phyloP scores from a whole-genome alignment of 345 rosid species.

The Salix exigua region DNA sequence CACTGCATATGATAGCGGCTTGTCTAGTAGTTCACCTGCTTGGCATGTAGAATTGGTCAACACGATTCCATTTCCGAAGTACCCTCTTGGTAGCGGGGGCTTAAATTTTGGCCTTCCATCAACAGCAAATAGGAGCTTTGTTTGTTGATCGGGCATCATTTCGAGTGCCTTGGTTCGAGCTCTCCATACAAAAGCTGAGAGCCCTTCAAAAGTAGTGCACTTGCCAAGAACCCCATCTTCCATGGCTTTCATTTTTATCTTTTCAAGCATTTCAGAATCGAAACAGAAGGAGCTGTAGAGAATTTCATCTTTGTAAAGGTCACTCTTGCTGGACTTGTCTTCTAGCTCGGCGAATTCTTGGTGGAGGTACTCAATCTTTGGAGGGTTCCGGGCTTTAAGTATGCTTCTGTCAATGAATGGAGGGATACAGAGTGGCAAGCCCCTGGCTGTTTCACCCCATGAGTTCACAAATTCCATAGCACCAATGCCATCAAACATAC shows the following conservation, averaged over 20 bases:
- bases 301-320: constrained; percentile 51
- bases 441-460: constrained; percentile 34
- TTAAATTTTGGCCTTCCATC: constrained; percentile 78
- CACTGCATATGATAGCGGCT: constrained; percentile 55
- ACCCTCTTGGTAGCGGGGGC: constrained; percentile 78
- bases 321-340: constrained; percentile 24
- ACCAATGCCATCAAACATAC: constrained; percentile 31
- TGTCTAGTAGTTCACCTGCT: constrained; percentile 60
- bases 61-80: constrained; percentile 84
- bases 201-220: constrained; percentile 73
- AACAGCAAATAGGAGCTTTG: constrained; percentile 85
- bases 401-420: constrained; percentile 27
- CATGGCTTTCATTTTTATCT: constrained; percentile 49
- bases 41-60: constrained; percentile 63
- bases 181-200: constrained; percentile 85
- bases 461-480: constrained; percentile 37
- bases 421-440: constrained; percentile 13
- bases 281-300: constrained; percentile 69
- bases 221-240: constrained; percentile 47
- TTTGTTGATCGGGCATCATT: constrained; percentile 54
- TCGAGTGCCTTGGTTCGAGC: constrained; percentile 71
- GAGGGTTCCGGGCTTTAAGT: constrained; percentile 28
- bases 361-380: constrained; percentile 17
- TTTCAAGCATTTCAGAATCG: constrained; percentile 58
- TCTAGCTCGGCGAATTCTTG: constrained; percentile 28